A percentile compares a stretch with the other conserved stretches of the same genome.
phyloP scores from a whole-genome alignment of 1,139 yeast species.

The Debaryomycetaceae sp. region DNA sequence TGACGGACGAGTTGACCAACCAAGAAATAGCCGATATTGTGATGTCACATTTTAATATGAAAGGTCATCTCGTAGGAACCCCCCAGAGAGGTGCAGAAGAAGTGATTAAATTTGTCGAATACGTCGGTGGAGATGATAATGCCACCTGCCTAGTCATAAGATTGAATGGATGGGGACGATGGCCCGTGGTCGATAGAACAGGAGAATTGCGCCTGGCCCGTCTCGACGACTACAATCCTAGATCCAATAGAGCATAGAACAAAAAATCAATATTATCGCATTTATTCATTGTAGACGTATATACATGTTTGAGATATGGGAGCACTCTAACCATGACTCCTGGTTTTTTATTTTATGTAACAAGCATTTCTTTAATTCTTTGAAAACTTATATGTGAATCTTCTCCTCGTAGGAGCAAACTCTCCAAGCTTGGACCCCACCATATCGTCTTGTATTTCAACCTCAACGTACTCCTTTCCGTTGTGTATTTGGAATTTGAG shows the following conservation, averaged over 20 bases:
- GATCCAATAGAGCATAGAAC: conserved; percentile 11
- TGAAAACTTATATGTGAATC: conserved; percentile 76
- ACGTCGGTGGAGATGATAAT: conserved; percentile 90
- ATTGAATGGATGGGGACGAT: conserved; percentile 87
- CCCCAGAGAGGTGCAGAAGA: conserved; percentile 88
- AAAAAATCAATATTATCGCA: background rate
- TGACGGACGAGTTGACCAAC: conserved; percentile 74
- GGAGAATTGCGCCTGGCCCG: conserved; percentile 77
- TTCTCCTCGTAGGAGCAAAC: conserved; percentile 89
- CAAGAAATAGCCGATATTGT: conserved; percentile 90
- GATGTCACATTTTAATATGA: conserved; percentile 63
- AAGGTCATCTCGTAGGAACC: conserved; percentile 68
- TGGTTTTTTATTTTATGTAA: background rate
- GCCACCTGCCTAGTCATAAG: conserved; percentile 85
- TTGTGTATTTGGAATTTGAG: conserved; percentile 91
- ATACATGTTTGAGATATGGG: background rate
- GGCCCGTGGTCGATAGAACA: conserved; percentile 83
- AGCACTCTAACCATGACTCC: background rate
- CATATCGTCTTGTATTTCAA: conserved; percentile 90
- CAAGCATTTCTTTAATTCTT: conserved; percentile 37
- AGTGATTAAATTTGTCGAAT: conserved; percentile 77
- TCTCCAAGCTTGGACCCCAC: conserved; percentile 97
- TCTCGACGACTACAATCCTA: conserved; percentile 48
- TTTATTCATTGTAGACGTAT: background rate
- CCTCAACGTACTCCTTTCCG: conserved; percentile 89